Conservation (phyloP, 169 alveolate genomes). For the Perkinsus olseni region DNA sequence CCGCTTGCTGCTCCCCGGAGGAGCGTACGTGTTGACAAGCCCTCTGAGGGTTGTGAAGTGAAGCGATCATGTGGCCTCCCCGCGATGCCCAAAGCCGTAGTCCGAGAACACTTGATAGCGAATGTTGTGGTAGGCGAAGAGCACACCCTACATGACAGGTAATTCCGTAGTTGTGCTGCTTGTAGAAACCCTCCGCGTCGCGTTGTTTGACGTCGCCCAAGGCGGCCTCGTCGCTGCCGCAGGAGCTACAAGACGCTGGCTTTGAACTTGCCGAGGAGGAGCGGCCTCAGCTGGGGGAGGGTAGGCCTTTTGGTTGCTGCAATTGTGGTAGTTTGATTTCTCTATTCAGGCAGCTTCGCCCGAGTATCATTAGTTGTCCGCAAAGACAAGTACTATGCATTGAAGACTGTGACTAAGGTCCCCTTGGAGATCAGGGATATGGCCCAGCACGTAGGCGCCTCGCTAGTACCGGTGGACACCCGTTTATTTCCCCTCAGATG, state of each 20-base stretch:
- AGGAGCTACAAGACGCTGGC: background rate
- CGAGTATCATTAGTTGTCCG: background rate
- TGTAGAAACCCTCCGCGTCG: background rate
- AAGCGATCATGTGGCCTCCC: background rate
- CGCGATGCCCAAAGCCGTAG: background rate
- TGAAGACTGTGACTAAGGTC: background rate
- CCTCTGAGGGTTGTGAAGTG: background rate
- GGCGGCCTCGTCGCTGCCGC: background rate
- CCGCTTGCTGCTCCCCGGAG: background rate
- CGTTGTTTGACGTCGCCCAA: background rate
- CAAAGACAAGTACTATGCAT: background rate
- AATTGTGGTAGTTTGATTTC: background rate
- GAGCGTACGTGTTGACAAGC: background rate
- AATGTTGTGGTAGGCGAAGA: background rate
- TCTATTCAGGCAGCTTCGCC: background rate
- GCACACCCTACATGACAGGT: background rate
- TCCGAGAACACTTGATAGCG: background rate
- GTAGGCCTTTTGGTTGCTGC: background rate
- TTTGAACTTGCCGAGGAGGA: background rate
- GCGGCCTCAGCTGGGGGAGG: background rate
- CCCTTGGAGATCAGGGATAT: background rate
- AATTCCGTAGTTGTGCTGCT: background rate
- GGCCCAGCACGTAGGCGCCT: background rate
- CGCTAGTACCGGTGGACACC: too few species aligned
- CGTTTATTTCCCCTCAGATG: background rate